Base-by-base conservation (phyloP, 306 rosid species). In the Malus sylvestris region DNA sequence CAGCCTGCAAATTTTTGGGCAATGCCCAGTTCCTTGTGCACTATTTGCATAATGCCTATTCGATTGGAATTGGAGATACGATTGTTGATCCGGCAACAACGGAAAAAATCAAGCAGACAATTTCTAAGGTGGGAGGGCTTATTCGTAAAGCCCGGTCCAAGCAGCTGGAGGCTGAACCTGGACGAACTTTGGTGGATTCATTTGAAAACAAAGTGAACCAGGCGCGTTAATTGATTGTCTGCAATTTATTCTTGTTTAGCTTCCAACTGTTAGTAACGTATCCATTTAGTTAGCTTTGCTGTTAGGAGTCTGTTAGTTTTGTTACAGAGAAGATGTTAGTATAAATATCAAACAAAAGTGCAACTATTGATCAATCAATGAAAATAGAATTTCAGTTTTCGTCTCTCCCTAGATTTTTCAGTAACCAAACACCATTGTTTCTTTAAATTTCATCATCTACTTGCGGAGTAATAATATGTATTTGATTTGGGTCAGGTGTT, bases 21-120 rank as follows among this genome's bases (percentile, higher is more conserved):
- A 97, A 95, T 73, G 88, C 96, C 98, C 98, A 95, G 81, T 95
- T 97, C 97, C 98, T 95, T 64, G 98, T 95, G 60, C 92, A 95
- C 79, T 92, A 95, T 74, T 82, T 95, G 83, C 98, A 92, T 83
- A 82, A 95, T 76, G 98, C 86, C 67, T 95, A 92, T 83, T 92
- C 97, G 85, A 92, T 95, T 79, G 97, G 98, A 61, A 92, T 95
- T 23, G 98, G 98, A 62, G 98, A 95, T 81, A 95, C 97, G 55
- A 92, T 95, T 84, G 98, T 97, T 27, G 98, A 92, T 82, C 97
- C 97, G 2, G 78, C 87, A 6, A 95, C 98, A 13, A 95, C 90
- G 97, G 97, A 95, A 74, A 80, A 80, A 71, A 95, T 95, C 68
- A 92, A 95, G 80, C 91, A 86, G 57, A 95, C 98, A 75, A 95